Evolutionary conservation across 148 eudicot species (phyloP).

Genomic region (Rhododendron ferrugineum): DNA sequence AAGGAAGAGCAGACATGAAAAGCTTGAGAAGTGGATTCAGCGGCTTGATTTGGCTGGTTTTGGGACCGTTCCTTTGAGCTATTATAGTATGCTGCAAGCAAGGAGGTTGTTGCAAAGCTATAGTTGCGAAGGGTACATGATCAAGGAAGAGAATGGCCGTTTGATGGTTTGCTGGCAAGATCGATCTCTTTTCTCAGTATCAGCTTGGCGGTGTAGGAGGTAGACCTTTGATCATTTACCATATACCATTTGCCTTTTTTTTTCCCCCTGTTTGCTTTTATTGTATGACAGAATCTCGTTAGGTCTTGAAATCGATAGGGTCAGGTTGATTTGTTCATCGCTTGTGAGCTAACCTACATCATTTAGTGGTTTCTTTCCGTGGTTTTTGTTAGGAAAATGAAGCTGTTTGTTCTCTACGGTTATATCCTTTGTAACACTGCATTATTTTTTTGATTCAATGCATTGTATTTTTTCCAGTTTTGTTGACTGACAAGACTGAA

Average conservation of each 20-base stretch:
- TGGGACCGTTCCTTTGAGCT: conserved; percentile 61
- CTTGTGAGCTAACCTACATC: conserved; percentile 3
- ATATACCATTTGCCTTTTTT: neutral
- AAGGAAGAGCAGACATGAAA: conserved; percentile 78
- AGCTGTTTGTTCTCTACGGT: neutral
- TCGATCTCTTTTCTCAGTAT: conserved; percentile 70
- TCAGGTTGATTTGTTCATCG: conserved; percentile 8
- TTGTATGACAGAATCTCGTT: conserved; percentile 20
- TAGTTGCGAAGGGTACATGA: conserved; percentile 69
- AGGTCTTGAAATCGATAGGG: conserved; percentile 24
- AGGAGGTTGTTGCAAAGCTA: conserved; percentile 58
- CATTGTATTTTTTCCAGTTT: neutral
- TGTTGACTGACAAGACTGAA: neutral
- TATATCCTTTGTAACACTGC: neutral
- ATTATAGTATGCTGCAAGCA: conserved; percentile 68
- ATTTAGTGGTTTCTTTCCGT: neutral
- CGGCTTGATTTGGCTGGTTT: conserved; percentile 70
- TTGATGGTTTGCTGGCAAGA: conserved; percentile 93
- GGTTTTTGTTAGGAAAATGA: neutral
- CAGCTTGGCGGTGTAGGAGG: conserved; percentile 82
- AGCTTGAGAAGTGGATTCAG: conserved; percentile 78
- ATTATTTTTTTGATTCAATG: neutral
- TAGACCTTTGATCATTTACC: conserved; percentile 21
- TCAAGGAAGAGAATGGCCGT: conserved; percentile 78
- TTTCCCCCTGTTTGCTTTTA: too few relatives aligned